Evolutionary conservation across 768 basidiomycete species (phyloP).

Genomic region (Termitomyces sp.): DNA sequence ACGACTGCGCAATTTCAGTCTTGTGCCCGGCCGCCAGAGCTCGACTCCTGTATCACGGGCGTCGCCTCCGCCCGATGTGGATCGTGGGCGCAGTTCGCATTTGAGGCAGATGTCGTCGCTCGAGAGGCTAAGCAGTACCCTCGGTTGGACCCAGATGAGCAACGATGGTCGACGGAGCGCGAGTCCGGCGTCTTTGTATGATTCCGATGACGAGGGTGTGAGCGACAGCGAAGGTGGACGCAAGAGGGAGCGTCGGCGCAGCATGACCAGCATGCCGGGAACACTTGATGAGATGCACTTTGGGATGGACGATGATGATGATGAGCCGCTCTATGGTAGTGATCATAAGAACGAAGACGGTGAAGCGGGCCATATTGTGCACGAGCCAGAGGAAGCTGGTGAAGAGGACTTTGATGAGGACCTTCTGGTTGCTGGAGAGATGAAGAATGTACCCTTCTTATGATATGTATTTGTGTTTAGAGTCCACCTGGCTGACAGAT

Average conservation of each 20-base stretch:
- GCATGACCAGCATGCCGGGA: conserved; percentile 85
- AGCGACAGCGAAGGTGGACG: conserved; percentile 35
- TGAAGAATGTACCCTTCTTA: conserved; percentile 72
- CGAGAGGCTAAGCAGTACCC: conserved; percentile 59
- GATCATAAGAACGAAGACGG: conserved; percentile 30
- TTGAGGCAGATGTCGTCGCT: conserved; percentile 74
- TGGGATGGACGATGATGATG: conserved; percentile 47
- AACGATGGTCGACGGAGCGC: conserved; percentile 34
- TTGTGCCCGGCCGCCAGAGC: conserved; percentile 47
- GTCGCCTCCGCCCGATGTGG: conserved; percentile 26
- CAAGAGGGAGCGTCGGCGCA: conserved; percentile 45
- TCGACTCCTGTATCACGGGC: conserved; percentile 18
- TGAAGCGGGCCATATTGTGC: conserved; percentile 32
- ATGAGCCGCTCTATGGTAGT: conserved; percentile 26
- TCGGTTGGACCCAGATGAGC: conserved; percentile 40
- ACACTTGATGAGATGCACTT: conserved; percentile 64
- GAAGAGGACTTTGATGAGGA: conserved; percentile 80
- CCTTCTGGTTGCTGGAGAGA: conserved; percentile 74
- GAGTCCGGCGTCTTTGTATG: conserved; percentile 56
- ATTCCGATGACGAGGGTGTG: conserved; percentile 44
- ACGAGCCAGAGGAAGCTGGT: conserved; percentile 52
- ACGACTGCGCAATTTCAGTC: conserved; percentile 72
- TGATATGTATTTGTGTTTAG: conserved; percentile 20
- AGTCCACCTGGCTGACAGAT: background rate
- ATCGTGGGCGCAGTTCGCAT: conserved; percentile 30